Base-by-base conservation (phyloP, 495 filamentous ascomycete species). In the Xylaria nigripes region DNA sequence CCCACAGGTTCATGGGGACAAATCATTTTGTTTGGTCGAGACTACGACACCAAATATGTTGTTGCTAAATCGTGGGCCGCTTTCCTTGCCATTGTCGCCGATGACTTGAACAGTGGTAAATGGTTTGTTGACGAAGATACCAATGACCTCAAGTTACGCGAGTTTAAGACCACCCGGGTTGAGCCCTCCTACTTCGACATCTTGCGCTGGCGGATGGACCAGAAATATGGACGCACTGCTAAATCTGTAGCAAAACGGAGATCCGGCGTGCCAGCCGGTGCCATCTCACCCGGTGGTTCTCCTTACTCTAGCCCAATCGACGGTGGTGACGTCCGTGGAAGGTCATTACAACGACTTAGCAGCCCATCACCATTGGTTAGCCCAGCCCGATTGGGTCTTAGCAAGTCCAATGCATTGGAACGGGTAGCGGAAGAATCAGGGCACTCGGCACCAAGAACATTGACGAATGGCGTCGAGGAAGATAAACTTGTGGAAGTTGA, bases 21-120 rank as follows among this genome's bases (percentile, higher is more conserved):
- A 64, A 80, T 99, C 45, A 95, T 99, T 60, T 80, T 99, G 41
- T 95, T 95, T 57, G 93, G 93, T 36, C 87, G 93, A 22, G 93
- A 99, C 70, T 99, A 96, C 69, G 93, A 99, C 68, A 94, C 87
- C 71, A 99, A 97, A 71, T 97, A 93, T 62, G 92, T 99, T 22
- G 78, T 99, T 51, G 86, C 93, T 25, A 84, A 87, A 41, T 97
- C 93, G 3, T 99, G 93, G 93, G 82, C 86, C 16, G 77, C 85
- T 9, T 91, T 99, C 61, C 70, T 99, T 12, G 90, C 89, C 12
- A 81, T 81, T 24, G 79, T 96, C 15, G 89, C 93, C 18, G 94
- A 97, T 60, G 93, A 99, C 58, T 70, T 99, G 56, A 80, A 77
- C 70, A 87, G 88, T 57, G 84, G 88, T 49, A 90, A 95, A 65